Evolutionary conservation across 2,329 filamentous ascomycete genomes (phyloP).

Genomic region (Laburnicola sp.): DNA sequence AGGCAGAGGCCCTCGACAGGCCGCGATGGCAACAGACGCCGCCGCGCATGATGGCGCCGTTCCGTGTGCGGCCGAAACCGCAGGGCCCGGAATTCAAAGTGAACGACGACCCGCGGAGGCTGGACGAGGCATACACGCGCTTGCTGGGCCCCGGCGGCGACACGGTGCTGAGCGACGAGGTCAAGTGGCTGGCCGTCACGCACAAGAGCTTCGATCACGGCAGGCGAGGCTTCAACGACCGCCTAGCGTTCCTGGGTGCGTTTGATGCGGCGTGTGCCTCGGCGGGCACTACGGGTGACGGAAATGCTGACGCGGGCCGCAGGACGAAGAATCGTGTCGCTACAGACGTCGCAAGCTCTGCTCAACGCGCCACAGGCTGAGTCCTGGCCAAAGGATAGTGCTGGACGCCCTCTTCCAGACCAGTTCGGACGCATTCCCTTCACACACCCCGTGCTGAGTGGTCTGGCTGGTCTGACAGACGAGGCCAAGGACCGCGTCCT

Average conservation of each 20-base stretch:
- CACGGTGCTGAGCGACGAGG: conserved; percentile 78
- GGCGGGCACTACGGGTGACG: neutral
- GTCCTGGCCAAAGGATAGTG: conserved; percentile 24
- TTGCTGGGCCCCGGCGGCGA: conserved; percentile 75
- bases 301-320: conserved; percentile 19
- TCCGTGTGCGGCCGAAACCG: conserved; percentile 61
- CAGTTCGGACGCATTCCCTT: conserved; percentile 64
- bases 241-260: conserved; percentile 84
- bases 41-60: conserved; percentile 51
- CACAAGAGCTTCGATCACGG: conserved; percentile 99
- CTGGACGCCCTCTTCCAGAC: conserved; percentile 30
- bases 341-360: conserved; percentile 67
- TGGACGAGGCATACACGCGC: conserved; percentile 77
- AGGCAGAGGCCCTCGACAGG: conserved; percentile 35
- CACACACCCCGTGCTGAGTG: conserved; percentile 68
- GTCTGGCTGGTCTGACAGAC: conserved; percentile 71
- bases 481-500: conserved; percentile 64
- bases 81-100: conserved; percentile 64
- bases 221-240: conserved; percentile 89
- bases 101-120: conserved; percentile 72
- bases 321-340: conserved; percentile 66
- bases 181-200: conserved; percentile 95
- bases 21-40: conserved; percentile 58
- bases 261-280: conserved; percentile 7
- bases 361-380: conserved; percentile 52